Base-by-base conservation (phyloP, 106 monocot genomes). In the Alisma plantagoaquatica region DNA sequence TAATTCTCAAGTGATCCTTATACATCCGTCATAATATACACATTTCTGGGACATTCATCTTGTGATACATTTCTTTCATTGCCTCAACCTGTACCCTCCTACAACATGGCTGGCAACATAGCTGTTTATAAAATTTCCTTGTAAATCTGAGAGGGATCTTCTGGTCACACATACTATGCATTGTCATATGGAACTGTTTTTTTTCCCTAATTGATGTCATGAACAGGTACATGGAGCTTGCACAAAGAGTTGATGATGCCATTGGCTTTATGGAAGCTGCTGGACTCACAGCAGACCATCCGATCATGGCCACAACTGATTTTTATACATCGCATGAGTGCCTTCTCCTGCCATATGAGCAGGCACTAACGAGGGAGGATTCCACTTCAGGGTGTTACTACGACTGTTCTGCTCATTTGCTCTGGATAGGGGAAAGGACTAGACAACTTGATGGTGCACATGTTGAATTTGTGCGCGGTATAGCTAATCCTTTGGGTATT, bases 291-390 rank as follows among this genome's bases (percentile, higher is more conserved):
- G 47, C 74, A 30, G 62, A 77, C 42, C 83, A 83, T 56, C 75
- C 76, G 3, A 58, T 76, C 33, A 83, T 83, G 83, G 63, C 70
- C 1, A 67, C 76, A 44, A 53, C 81, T 21, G 76, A 76, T 3
- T 76, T 76, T 52, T 82, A 76, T 72, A 83, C 83, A 47, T 83
- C 77, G 11, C 83, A 83, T 41, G 83, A 83, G 23, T 83, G 77
- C 32, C 83, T 83, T 55, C 77, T 58, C 38, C 49, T 83, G 3
- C 73, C 74, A 12, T 83, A 77, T 59, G 83, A 83, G 57, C 73
- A 83, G 45, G 73, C 83, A 54, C 48, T 83, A 53, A 77, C 83
- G 0, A 70, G 77, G 42, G 62, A 73, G 23, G 83, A 83, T 41
- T 83, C 83, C 4, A 83, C 77, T 8, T 67, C 77, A 1, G 83